Conservation (phyloP, 495 filamentous ascomycete species). For the Penicillium subrubescens region DNA sequence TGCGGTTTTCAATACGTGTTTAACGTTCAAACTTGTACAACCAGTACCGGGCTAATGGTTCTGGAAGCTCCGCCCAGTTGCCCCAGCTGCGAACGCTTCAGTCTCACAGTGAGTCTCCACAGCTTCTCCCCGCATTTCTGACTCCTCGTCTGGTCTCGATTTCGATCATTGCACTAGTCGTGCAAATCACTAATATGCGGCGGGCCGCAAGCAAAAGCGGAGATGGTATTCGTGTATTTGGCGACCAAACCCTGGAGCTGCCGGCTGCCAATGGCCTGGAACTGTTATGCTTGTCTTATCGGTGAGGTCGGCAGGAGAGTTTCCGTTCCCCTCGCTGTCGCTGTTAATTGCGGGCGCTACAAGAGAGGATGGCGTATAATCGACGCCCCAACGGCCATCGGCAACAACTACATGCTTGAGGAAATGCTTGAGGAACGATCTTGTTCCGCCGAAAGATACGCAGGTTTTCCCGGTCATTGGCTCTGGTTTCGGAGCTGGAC, state of each 20-base stretch:
- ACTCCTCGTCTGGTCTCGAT: too few relatives aligned
- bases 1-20: too few relatives aligned
- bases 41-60: too few relatives aligned
- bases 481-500: neutral
- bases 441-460: neutral
- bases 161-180: too few relatives aligned
- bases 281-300: neutral
- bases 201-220: conserved; percentile 61
- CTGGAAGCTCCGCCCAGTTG: too few relatives aligned
- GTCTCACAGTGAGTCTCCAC: too few relatives aligned
- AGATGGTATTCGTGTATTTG: neutral
- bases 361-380: neutral
- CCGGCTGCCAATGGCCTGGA: neutral
- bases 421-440: neutral
- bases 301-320: neutral
- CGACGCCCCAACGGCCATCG: neutral
- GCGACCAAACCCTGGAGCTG: too few relatives aligned
- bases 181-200: too few relatives aligned
- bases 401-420: neutral
- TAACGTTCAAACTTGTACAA: too few relatives aligned
- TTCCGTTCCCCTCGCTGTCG: neutral
- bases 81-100: too few relatives aligned
- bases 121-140: too few relatives aligned
- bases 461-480: neutral
- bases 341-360: neutral